phyloP scores from a whole-genome alignment of 2,329 filamentous ascomycete genomes.

The Cercospora citrullina region DNA sequence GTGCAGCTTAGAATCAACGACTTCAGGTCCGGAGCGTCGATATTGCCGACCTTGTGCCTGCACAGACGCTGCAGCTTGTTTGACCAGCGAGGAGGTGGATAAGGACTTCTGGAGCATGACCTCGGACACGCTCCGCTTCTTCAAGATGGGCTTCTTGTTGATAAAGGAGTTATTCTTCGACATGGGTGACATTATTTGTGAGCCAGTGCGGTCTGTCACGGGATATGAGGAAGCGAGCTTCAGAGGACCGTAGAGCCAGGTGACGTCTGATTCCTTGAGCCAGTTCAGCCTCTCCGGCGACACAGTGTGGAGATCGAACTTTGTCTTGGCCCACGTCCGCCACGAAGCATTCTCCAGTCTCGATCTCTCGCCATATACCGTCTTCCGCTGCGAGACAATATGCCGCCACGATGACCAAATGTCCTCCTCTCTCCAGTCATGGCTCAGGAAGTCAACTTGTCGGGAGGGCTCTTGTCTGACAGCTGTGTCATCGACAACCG shows the following conservation, averaged over 20 bases:
- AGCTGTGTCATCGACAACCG: conserved; percentile 77
- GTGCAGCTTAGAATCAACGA: conserved; percentile 63
- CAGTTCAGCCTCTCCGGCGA: conserved; percentile 92
- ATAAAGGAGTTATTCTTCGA: conserved; percentile 68
- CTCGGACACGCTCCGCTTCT: conserved; percentile 95
- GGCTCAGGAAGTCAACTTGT: conserved; percentile 93
- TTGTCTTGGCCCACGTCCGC: conserved; percentile 94
- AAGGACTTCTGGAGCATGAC: conserved; percentile 88
- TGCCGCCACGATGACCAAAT: conserved; percentile 98
- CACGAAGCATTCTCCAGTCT: conserved; percentile 94
- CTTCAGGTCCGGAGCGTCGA: conserved; percentile 60
- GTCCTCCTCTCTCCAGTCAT: conserved; percentile 92
- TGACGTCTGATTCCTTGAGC: conserved; percentile 96
- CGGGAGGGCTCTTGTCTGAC: conserved; percentile 73
- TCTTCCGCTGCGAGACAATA: conserved; percentile 73
- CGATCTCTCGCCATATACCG: conserved; percentile 74
- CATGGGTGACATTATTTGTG: conserved; percentile 55
- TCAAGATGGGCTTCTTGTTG: conserved; percentile 87
- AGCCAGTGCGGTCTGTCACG: conserved; percentile 46
- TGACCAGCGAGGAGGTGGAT: conserved; percentile 82
- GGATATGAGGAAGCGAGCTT: conserved; percentile 67
- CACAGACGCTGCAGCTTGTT: conserved; percentile 83
- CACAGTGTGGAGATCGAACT: conserved; percentile 81
- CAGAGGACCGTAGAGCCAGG: conserved; percentile 93
- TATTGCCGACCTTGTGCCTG: conserved; percentile 69